These are phyloP conservation scores for Lippia alba DNA, from an alignment of 305 asterid species.

Conservation along the genomic window DNA sequence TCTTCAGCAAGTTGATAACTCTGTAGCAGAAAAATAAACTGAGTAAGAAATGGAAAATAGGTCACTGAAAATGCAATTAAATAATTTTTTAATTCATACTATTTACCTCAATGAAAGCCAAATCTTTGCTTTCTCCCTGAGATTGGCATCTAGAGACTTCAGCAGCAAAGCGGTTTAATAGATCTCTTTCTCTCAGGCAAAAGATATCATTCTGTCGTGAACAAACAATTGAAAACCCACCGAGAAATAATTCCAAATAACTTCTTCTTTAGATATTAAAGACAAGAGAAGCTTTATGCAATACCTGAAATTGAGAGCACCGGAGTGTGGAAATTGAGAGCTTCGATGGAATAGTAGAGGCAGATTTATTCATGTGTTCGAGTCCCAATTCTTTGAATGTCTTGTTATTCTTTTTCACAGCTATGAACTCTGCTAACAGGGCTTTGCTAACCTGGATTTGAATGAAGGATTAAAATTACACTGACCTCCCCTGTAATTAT, in stretches of 20 bases:
- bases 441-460: slow-evolving; percentile 93
- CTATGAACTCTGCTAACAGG: slow-evolving; percentile 69
- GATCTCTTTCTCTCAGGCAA: slow-evolving; percentile 90
- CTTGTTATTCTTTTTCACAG: slow-evolving; percentile 62
- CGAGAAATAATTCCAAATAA: slow-evolving; percentile 17
- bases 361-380: slow-evolving; percentile 80
- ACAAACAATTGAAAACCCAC: slow-evolving; percentile 23
- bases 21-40: slow-evolving; percentile 42
- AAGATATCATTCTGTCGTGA: slow-evolving; percentile 65
- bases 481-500: not conserved
- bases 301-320: slow-evolving; percentile 76
- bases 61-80: slow-evolving; percentile 9
- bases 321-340: slow-evolving; percentile 55
- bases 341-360: slow-evolving; percentile 65
- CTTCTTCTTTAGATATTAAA: slow-evolving; percentile 5
- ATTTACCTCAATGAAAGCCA: slow-evolving; percentile 66
- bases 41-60: slow-evolving; percentile 14
- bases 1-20: slow-evolving; percentile 96
- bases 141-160: slow-evolving; percentile 70
- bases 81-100: slow-evolving; percentile 2
- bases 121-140: slow-evolving; percentile 82
- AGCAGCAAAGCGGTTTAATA: slow-evolving; percentile 72
- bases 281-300: slow-evolving; percentile 5
- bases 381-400: slow-evolving; percentile 88
- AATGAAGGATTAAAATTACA: not conserved